Evolutionary conservation across 2,329 filamentous ascomycete genomes (phyloP), one percentile per base, ranked within the genome.

Genomic region (Penicillium sp.): DNA sequence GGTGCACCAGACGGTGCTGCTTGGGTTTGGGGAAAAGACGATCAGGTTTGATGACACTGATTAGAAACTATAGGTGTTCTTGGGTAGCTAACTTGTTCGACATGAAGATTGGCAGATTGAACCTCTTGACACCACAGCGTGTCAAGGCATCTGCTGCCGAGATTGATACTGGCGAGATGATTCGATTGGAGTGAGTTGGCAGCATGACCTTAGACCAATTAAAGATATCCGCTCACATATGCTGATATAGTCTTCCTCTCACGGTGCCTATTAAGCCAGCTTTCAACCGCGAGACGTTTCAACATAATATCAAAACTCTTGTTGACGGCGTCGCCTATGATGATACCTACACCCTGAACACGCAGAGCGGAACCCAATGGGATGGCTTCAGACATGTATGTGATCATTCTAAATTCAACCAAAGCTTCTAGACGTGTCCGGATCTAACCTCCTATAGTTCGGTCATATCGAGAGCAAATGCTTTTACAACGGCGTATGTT

Each of bases 1-100:
- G 76, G 75, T 29, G 78, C 78, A 2, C 80, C 80, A 0, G 69
- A 77, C 14, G 77, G 73, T 25, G 79, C 80, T 14, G 79, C 80
- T 14, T 83, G 80, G 80, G 76, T 81, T 22, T 83, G 80, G 80
- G 80, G 80, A 11, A 70, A 77, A 34, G 70, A 80, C 60, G 80
- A 81, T 56, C 68, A 73, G 55, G 73, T 80, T 9, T n/a, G 41
- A 12, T 40, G 2, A 10, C 10, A 12, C 13, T 25, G 3, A 13
- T 9, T 30, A 14, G 25, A 1, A 1, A 25, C n/a, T 13, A 34
- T 13, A 7, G 19, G 16, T 18, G n/a, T 16, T 33, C 3, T 2
- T 13, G 13, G 3, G 14, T 14, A 7, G 25, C 29, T 49, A 6
- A 49, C 39, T 2, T 8, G 9, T 11, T 19, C 36, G 22, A 3